These are phyloP conservation scores for Phytophthora litchii DNA, from an alignment of 352 stramenopile species.

Conservation along the genomic window DNA sequence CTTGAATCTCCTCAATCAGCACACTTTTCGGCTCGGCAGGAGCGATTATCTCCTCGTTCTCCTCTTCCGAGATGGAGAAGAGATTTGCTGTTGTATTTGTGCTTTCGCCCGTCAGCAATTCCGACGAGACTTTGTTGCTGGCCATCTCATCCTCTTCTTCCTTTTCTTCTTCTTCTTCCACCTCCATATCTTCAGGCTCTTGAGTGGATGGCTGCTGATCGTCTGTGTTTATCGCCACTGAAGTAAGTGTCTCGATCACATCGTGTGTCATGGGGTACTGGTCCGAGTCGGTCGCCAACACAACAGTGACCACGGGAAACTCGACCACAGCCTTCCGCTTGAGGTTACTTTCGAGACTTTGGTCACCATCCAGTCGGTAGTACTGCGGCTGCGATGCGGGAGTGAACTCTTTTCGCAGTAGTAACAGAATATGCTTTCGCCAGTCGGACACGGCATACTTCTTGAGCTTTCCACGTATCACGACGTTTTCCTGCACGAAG, in stretches of 20 bases:
- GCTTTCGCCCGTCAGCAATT: conserved; percentile 18
- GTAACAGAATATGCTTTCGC: conserved; percentile 58
- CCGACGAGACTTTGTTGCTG: conserved; percentile 7
- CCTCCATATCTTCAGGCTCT: conserved; percentile 21
- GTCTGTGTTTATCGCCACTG: conserved; percentile 5
- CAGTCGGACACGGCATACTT: conserved; percentile 63
- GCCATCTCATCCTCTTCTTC: neutral
- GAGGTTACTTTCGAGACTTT: conserved; percentile 71
- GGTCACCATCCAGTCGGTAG: conserved; percentile 70
- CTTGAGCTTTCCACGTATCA: conserved; percentile 71
- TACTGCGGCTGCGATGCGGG: conserved; percentile 68
- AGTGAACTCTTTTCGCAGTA: conserved; percentile 84
- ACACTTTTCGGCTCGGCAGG: conserved; percentile 15
- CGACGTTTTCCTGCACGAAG: conserved; percentile 64
- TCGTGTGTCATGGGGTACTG: conserved; percentile 71
- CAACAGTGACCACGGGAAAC: conserved; percentile 77
- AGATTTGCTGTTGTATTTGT: conserved; percentile 15
- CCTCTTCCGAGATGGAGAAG: conserved; percentile 30
- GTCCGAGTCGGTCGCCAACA: conserved; percentile 44
- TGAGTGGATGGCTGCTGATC: conserved; percentile 5
- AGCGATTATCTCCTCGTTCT: conserved; percentile 5
- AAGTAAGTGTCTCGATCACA: conserved; percentile 63
- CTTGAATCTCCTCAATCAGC: conserved; percentile 40
- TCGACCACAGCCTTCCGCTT: conserved; percentile 83
- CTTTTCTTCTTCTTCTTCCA: conserved; percentile 10